Evolutionary conservation across 2,329 filamentous ascomycete species (phyloP).

Genomic region (Exophiala dermatitidis): DNA sequence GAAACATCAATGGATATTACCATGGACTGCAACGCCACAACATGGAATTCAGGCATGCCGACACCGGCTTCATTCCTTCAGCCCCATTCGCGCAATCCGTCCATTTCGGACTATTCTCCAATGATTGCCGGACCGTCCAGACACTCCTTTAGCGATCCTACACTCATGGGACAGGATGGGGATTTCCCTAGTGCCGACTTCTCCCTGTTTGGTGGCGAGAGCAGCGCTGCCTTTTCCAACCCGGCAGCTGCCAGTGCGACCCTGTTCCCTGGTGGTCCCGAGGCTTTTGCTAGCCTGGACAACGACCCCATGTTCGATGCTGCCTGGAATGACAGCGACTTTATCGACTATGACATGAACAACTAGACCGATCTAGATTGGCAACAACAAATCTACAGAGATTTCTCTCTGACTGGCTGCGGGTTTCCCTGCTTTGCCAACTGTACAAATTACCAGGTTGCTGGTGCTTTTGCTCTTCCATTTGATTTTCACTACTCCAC

Average conservation of each 20-base stretch:
- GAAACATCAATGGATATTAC: constrained; percentile 16
- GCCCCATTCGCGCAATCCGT: constrained; percentile 25
- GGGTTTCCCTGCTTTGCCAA: background rate
- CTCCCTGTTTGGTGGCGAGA: constrained; percentile 21
- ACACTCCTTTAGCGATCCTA: constrained; percentile 15
- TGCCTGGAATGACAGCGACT: constrained; percentile 16
- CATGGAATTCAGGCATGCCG: constrained; percentile 20
- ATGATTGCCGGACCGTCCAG: constrained; percentile 21
- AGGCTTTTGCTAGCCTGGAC: constrained; percentile 18
- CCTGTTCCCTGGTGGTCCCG: constrained; percentile 24
- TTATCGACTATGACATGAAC: constrained; percentile 21
- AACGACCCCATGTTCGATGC: constrained; percentile 22
- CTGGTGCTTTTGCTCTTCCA: background rate
- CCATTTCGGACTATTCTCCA: constrained; percentile 23
- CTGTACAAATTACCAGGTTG: constrained; percentile 1
- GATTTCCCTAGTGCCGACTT: constrained; percentile 24
- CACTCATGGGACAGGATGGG: constrained; percentile 12
- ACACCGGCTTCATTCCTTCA: constrained; percentile 24
- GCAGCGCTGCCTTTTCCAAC: constrained; percentile 24
- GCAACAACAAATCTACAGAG: constrained; percentile 1
- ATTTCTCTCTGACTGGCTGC: background rate
- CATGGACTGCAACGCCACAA: constrained; percentile 17
- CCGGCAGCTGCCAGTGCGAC: constrained; percentile 22
- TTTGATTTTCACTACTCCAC: constrained; percentile 21
- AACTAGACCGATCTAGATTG: constrained; percentile 8